Evolutionary conservation across 345 rosid genomes (phyloP), one percentile per base, ranked within the genome.

Genomic region (Heritiera littoralis): DNA sequence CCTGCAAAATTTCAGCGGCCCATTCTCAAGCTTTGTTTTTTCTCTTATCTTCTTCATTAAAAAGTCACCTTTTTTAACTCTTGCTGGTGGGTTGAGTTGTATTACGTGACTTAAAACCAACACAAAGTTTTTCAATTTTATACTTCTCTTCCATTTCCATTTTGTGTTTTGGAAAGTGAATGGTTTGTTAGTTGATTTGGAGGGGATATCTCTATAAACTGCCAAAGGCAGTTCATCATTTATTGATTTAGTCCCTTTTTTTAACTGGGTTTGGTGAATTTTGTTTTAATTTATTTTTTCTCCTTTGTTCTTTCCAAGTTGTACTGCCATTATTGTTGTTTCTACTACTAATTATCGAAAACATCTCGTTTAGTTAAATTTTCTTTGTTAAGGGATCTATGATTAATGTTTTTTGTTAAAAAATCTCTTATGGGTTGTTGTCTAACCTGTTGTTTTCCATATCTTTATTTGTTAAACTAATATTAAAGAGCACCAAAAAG

Each of bases 241-340:
- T 51, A 46, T 72, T 54, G 65, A 66, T 66, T 20, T 59, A 56
- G 78, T 65, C 74, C 3, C 3, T 75, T 75, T 72, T 86, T 78
- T 80, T 71, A 35, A 75, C 77, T 82, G 81, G 79, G 70, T 66
- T 70, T 78, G 73, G 76, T 79, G 83, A 79, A 77, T 72, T 75
- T 75, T 77, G 66, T 76, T 75, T 66, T 17, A 10, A 58, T 18
- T 66, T 79, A 66, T 3, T 40, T 78, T 43, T 11, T 5, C 48
- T 23, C 40, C 66, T 63, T 82, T 74, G 46, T 72, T 68, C 60
- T 77, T 74, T 64, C 74, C 79, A 15, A 80, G 83, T 83, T 81
- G 84, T 83, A 65, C 84, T 20, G 9, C 85, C 79, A 81, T 84
- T 84, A 76, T 80, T 73, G 66, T 59, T 61, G 70, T n/a, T 71